Percentiles rank a stretch among this genome's conserved stretches.
These are phyloP conservation scores for Mrakiaceae sp. DNA, from an alignment of 1,284 basidiomycete genomes.

Conservation along the genomic window DNA sequence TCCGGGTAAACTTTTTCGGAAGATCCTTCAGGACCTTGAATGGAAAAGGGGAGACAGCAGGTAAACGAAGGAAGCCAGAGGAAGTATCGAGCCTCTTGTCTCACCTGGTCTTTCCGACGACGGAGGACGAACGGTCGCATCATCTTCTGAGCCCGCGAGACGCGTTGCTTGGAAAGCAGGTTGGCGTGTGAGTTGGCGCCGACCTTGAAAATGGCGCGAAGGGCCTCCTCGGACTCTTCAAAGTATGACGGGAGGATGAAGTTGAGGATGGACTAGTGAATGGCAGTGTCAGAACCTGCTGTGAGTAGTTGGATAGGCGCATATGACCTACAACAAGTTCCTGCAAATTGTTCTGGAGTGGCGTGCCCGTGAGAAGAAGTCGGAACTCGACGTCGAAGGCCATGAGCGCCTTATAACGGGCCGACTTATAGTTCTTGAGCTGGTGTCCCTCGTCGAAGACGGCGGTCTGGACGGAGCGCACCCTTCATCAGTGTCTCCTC, in stretches of 20 bases:
- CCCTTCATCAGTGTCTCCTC: neutral
- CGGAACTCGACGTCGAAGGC: conserved; percentile 80
- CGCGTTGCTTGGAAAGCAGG: conserved; percentile 75
- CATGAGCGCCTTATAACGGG: conserved; percentile 81
- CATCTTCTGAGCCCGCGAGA: conserved; percentile 94
- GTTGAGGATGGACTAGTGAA: conserved; percentile 77
- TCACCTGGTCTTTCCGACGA: conserved; percentile 79
- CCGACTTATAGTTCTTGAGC: conserved; percentile 92
- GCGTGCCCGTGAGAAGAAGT: conserved; percentile 87
- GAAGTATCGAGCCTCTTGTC: conserved; percentile 11
- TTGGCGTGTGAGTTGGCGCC: conserved; percentile 63
- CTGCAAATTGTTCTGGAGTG: conserved; percentile 57
- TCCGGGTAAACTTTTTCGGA: conserved; percentile 79
- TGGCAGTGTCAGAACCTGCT: neutral
- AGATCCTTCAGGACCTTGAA: conserved; percentile 77
- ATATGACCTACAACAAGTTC: conserved; percentile 72
- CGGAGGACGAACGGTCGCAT: conserved; percentile 97
- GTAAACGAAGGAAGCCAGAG: neutral
- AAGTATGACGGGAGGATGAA: conserved; percentile 94
- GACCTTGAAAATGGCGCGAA: conserved; percentile 94
- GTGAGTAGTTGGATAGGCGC: neutral
- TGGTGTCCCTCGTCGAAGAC: conserved; percentile 94
- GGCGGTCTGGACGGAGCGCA: conserved; percentile 47
- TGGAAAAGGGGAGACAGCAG: neutral
- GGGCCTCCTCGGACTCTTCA: conserved; percentile 55